phyloP scores from a whole-genome alignment of 2,329 filamentous ascomycete genomes.

The Dactylellina cionopaga region DNA sequence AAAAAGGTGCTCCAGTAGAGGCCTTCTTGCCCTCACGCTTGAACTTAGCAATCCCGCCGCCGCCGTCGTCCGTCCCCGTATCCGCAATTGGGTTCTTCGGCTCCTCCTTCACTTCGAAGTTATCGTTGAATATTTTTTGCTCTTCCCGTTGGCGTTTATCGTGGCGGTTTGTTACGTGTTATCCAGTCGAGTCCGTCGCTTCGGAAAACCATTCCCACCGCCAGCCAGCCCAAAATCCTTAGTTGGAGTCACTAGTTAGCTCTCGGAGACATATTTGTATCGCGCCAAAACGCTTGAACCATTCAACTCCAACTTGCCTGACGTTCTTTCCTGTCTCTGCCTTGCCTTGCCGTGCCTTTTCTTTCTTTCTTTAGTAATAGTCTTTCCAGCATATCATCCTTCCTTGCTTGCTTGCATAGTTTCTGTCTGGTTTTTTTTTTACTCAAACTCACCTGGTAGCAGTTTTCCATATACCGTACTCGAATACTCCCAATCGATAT shows the following conservation, averaged over 20 bases:
- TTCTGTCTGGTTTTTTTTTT: not conserved
- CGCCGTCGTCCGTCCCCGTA: too few relatives aligned
- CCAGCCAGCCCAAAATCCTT: conserved; percentile 5
- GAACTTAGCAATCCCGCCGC: conserved; percentile 26
- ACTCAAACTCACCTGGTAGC: conserved; percentile 7
- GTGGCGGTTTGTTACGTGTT: conserved; percentile 45
- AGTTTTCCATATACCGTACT: not conserved
- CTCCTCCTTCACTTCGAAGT: conserved; percentile 45
- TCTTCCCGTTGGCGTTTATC: conserved; percentile 52
- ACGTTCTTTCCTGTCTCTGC: conserved; percentile 25
- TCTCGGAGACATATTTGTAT: not conserved
- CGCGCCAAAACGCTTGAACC: not conserved
- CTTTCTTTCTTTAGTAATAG: conserved; percentile 13
- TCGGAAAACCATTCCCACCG: conserved; percentile 32
- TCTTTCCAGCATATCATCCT: not conserved
- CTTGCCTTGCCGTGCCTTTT: conserved; percentile 20
- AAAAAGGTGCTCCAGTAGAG: conserved; percentile 50
- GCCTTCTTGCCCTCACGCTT: conserved; percentile 52
- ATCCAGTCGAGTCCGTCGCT: conserved; percentile 36
- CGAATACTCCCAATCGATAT: not conserved
- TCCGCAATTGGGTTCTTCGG: conserved; percentile 46
- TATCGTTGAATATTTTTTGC: conserved; percentile 15
- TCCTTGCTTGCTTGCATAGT: not conserved
- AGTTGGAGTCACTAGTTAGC: conserved; percentile 18
- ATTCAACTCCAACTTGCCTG: not conserved